Evolutionary conservation across 129 eudicot species (phyloP), one percentile per base, ranked within the genome.

Genomic region (Tagetes patula): DNA sequence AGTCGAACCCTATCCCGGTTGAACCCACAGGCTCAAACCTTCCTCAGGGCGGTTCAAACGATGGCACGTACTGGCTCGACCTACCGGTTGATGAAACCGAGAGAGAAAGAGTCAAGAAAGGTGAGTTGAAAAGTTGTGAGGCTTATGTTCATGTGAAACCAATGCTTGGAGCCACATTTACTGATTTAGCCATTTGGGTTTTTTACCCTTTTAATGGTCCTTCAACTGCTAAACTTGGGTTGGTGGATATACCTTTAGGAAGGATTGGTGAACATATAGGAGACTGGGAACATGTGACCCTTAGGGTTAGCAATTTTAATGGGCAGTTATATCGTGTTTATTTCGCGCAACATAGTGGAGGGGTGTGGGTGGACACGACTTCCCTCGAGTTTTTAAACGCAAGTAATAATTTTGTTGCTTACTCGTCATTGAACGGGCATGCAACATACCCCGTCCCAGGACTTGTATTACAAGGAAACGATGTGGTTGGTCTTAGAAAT

Each of bases 271-370:
- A 83, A 68, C 96, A 90, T 70, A 85, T 90, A 36, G 91, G 91
- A 8, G 96, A 90, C 62, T 87, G 96, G 96, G 96, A 90, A 81
- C 96, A 90, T 74, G 80, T 90, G 41, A 90, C 96, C 0, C 71
- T 90, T 1, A 77, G 96, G 72, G 72, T 90, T 48, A 87, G 94
- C 75, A 90, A 90, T 34, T 90, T 90, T 54, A 59, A 87, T 41
- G 96, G 94, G 11, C 46, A 20, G 69, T 54, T 90, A 64, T 38
- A 70, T 65, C 84, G 76, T 13, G 91, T 82, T 47, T 90, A 81
- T 71, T 90, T 90, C 37, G 82, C 89, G 1, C 73, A 87, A 80
- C 96, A 90, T 71, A 82, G 91, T 52, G 79, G 79, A 34, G 96
- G 96, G 37, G 30, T 9, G 0, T 90, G 96, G 96, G 85, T 87